Evolutionary conservation across 1,139 yeast genomes (phyloP).

Genomic region (Debaryomyces sp.): DNA sequence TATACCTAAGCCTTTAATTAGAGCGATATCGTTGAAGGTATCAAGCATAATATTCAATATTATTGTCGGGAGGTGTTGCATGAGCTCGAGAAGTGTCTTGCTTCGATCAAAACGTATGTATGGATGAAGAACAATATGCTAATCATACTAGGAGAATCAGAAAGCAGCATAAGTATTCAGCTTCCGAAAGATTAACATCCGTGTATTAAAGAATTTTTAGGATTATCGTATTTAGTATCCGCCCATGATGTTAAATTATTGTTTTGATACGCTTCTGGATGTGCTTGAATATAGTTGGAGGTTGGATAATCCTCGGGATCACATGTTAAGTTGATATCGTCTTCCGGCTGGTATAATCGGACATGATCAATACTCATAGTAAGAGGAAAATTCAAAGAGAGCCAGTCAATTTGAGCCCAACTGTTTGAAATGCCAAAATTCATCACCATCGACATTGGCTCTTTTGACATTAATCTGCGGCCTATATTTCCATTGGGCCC

Average conservation of each 20-base stretch:
- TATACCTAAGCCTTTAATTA: too few relatives aligned
- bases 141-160: too few relatives aligned
- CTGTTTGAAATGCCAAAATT: constrained; percentile 79
- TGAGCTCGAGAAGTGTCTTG: too few relatives aligned
- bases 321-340: constrained; percentile 57
- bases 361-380: constrained; percentile 73
- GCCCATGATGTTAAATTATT: constrained; percentile 67
- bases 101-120: too few relatives aligned
- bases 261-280: constrained; percentile 63
- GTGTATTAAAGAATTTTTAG: constrained; percentile 40
- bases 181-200: constrained; percentile 16
- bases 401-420: constrained; percentile 87
- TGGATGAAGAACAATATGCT: too few relatives aligned
- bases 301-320: constrained; percentile 80
- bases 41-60: too few relatives aligned
- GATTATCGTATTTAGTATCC: constrained; percentile 66
- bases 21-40: too few relatives aligned
- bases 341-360: constrained; percentile 74
- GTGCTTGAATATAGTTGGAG: constrained; percentile 65
- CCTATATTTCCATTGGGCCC: constrained; percentile 85
- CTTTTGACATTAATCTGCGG: constrained; percentile 73
- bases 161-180: too few relatives aligned
- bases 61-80: too few relatives aligned
- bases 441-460: constrained; percentile 81
- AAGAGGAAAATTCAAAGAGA: constrained; percentile 66